Percentiles rank a stretch among this genome's conserved stretches.
Evolutionary conservation across 305 asterid genomes (phyloP).

Genomic region (Fraxinus ornus): DNA sequence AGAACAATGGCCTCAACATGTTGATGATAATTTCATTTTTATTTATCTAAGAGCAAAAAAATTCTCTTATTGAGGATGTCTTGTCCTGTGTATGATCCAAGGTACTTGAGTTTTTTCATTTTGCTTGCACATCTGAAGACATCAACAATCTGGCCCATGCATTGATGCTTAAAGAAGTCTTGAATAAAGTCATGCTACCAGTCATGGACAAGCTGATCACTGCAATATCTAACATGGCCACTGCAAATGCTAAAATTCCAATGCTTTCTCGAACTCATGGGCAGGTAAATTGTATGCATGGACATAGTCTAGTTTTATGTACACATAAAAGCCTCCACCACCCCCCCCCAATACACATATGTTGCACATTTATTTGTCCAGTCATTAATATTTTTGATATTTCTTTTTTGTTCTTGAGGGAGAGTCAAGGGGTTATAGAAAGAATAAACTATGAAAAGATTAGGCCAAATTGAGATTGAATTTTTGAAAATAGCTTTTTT

Average conservation of each 20-base stretch:
- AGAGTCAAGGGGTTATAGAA: not conserved
- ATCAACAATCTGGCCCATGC: constrained; percentile 90
- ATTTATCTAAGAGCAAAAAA: not conserved
- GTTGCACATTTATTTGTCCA: not conserved
- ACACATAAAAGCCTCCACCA: not conserved
- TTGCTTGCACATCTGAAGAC: constrained; percentile 92
- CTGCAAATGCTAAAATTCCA: constrained; percentile 52
- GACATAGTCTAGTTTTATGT: not conserved
- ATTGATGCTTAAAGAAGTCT: constrained; percentile 76
- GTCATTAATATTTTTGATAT: not conserved
- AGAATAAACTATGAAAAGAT: not conserved
- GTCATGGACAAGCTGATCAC: constrained; percentile 66
- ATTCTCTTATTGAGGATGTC: not conserved
- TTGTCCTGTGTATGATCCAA: constrained; percentile 14
- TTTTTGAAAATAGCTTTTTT: not conserved
- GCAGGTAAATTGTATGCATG: constrained; percentile 47
- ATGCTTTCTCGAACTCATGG: constrained; percentile 98
- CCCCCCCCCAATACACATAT: not conserved
- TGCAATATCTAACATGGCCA: constrained; percentile 56
- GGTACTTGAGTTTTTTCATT: constrained; percentile 97
- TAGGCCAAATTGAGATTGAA: not conserved
- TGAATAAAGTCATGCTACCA: constrained; percentile 56
- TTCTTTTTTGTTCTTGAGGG: not conserved
- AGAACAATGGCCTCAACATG: not conserved
- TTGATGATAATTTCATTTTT: not conserved